These are phyloP conservation scores for Arctostaphylos glauca DNA, from an alignment of 148 eudicot genomes.

Conservation along the genomic window DNA sequence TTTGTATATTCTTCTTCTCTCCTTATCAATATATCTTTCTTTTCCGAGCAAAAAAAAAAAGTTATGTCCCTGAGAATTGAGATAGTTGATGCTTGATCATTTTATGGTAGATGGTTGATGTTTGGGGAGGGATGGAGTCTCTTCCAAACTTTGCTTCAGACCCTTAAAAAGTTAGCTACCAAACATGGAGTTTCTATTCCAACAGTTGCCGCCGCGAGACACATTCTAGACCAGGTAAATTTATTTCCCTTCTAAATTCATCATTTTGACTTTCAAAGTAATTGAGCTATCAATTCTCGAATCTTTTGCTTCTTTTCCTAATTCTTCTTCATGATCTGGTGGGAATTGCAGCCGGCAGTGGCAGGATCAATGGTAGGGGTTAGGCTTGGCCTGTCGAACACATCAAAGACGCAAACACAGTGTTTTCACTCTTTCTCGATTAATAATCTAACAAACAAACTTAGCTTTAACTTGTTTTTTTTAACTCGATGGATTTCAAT, in stretches of 20 bases:
- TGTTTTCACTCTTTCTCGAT: slow-evolving; percentile 76
- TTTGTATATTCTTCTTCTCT: no score
- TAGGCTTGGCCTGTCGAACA: slow-evolving; percentile 86
- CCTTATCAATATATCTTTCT: no score
- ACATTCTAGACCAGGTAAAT: slow-evolving; percentile 77
- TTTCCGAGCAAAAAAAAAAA: no score
- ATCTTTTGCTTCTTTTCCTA: not conserved
- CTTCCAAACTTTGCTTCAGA: slow-evolving; percentile 76
- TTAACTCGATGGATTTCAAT: no score
- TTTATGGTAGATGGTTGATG: slow-evolving; percentile 76
- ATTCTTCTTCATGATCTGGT: not conserved
- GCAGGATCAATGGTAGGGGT: slow-evolving; percentile 98
- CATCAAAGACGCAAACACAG: slow-evolving; percentile 58
- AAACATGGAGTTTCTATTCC: slow-evolving; percentile 90
- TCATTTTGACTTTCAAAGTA: not conserved
- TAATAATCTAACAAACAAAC: no score
- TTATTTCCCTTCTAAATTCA: slow-evolving; percentile 1
- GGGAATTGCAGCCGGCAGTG: slow-evolving; percentile 68
- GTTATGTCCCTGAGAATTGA: no score
- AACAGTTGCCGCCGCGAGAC: slow-evolving; percentile 71
- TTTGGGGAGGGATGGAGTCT: slow-evolving; percentile 99
- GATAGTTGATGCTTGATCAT: no score
- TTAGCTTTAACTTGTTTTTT: no score
- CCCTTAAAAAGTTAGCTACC: slow-evolving; percentile 58
- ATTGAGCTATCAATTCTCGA: not conserved